phyloP scores from a whole-genome alignment of 306 rosid genomes.

The Vigna radiata region DNA sequence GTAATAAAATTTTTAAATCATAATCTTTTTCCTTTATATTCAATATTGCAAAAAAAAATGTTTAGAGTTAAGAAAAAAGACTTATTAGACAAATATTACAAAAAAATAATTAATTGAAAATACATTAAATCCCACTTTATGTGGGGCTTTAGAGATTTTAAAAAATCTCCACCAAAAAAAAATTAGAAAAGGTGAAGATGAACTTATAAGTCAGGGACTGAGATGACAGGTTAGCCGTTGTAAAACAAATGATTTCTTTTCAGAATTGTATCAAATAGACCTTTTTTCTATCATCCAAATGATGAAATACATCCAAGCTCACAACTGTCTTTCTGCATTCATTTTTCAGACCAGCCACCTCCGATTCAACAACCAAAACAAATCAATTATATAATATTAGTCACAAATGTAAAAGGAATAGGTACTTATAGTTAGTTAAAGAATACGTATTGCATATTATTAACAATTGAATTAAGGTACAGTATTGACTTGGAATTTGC shows the following conservation, averaged over 20 bases:
- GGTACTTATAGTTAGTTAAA: not conserved
- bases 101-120: too few species aligned
- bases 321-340: slow-evolving; percentile 47
- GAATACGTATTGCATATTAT: not conserved
- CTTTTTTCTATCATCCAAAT: slow-evolving; percentile 50
- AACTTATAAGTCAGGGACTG: too few species aligned
- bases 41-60: too few species aligned
- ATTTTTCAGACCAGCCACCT: slow-evolving; percentile 41
- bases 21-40: too few species aligned
- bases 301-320: slow-evolving; percentile 50
- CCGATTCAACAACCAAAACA: slow-evolving; percentile 35
- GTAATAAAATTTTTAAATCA: too few species aligned
- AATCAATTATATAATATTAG: not conserved
- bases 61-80: too few species aligned
- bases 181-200: too few species aligned
- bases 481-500: slow-evolving; percentile 17
- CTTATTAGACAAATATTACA: too few species aligned
- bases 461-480: not conserved
- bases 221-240: not conserved
- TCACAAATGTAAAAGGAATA: slow-evolving; percentile 22
- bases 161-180: too few species aligned
- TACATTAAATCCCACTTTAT: too few species aligned
- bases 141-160: too few species aligned
- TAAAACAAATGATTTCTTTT: slow-evolving; percentile 28
- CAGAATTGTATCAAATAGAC: slow-evolving; percentile 38